Evolutionary conservation across 164 flowering plant genomes (phyloP).

Genomic region (Piper betle): DNA sequence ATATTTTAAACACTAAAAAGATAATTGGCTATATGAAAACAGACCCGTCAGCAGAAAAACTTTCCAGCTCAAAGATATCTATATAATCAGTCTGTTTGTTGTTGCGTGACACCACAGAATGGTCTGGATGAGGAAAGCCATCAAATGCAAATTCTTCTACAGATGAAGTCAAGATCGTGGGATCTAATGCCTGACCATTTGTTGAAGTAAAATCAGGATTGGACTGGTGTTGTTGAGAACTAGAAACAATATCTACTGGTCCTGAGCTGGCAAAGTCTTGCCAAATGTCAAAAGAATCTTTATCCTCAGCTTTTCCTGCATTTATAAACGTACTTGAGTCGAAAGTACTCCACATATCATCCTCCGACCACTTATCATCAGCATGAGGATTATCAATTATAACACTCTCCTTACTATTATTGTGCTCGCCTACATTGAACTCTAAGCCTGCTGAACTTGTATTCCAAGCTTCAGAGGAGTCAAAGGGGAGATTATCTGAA

Average conservation of each 20-base stretch:
- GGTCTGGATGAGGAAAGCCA: conserved; percentile 18
- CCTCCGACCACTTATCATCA: conserved; percentile 16
- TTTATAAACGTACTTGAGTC: conserved; percentile 7
- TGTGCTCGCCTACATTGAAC: conserved; percentile 3
- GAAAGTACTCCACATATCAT: conserved; percentile 16
- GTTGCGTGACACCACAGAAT: conserved; percentile 14
- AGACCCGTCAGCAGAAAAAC: conserved; percentile 30
- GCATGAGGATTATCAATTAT: conserved; percentile 8
- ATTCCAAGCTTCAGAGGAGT: conserved; percentile 20
- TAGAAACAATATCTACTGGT: conserved; percentile 12
- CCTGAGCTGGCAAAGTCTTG: conserved; percentile 36
- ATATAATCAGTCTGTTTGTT: conserved; percentile 14
- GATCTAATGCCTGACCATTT: conserved; percentile 15
- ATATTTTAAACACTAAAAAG: background rate
- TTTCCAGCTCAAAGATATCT: conserved; percentile 11
- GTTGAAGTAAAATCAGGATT: conserved; percentile 5
- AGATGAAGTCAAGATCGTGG: conserved; percentile 11
- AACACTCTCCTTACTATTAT: conserved; percentile 3
- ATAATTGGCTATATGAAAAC: background rate
- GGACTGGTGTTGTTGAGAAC: conserved; percentile 11
- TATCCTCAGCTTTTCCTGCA: conserved; percentile 8
- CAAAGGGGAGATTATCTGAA: conserved; percentile 13
- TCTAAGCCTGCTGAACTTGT: background rate
- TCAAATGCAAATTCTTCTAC: conserved; percentile 23
- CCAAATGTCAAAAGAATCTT: conserved; percentile 35